Evolutionary conservation across 371 early-diverging fungal genomes (phyloP).

Genomic region (Circinella minor): DNA sequence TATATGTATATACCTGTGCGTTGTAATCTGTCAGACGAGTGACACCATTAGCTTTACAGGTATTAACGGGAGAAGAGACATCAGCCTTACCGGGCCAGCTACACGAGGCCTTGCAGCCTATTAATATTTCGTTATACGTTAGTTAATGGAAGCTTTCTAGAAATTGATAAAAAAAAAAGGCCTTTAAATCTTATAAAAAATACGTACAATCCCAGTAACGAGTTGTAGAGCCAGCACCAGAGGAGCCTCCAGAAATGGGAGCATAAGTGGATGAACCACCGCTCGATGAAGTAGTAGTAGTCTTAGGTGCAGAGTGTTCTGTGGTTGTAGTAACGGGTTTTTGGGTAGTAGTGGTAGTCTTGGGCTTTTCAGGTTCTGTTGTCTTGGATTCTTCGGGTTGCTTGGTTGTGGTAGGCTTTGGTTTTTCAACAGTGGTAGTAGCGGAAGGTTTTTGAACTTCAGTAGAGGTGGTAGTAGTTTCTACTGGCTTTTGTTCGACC

Average conservation of each 20-base stretch:
- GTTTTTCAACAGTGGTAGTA: not conserved
- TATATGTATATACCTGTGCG: conserved; percentile 8
- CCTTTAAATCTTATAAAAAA: no score
- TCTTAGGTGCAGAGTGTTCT: not conserved
- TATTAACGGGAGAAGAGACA: conserved; percentile 35
- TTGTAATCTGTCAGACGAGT: conserved; percentile 26
- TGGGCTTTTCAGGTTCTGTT: conserved; percentile 8
- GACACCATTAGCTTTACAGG: conserved; percentile 41
- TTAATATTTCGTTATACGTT: no score
- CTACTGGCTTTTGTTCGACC: no score
- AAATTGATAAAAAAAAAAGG: no score
- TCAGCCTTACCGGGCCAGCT: conserved; percentile 44
- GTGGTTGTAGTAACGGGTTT: conserved; percentile 15
- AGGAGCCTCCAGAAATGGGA: conserved; percentile 28
- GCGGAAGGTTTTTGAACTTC: not conserved
- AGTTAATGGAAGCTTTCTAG: no score
- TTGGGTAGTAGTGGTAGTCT: conserved; percentile 17
- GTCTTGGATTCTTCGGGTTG: conserved; percentile 1
- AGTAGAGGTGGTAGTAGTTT: not conserved
- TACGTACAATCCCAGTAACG: conserved; percentile 51
- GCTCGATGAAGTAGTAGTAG: conserved; percentile 9
- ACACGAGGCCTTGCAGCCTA: conserved; percentile 48
- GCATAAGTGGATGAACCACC: conserved; percentile 14
- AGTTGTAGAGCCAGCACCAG: conserved; percentile 43
- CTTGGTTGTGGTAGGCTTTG: conserved; percentile 4